Percentiles rank a stretch among this genome's conserved stretches.
These are phyloP conservation scores for Protomyces inouyei DNA, from an alignment of 1,139 yeast genomes.

Conservation along the genomic window DNA sequence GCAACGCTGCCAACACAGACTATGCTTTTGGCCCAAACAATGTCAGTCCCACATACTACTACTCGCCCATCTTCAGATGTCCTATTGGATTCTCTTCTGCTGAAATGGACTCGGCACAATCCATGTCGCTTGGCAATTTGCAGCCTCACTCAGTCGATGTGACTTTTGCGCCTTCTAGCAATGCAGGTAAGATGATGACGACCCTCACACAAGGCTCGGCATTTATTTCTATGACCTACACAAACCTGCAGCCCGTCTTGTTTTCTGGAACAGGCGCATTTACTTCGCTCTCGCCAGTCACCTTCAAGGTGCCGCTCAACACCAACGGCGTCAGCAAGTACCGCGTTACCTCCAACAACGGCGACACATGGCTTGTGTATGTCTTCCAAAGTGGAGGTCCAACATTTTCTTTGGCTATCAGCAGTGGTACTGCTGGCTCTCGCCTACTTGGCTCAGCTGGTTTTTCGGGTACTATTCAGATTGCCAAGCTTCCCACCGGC, in stretches of 20 bases:
- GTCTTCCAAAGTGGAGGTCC: constrained; percentile 40
- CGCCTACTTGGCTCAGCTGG: constrained; percentile 45
- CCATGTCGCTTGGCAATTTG: constrained; percentile 46
- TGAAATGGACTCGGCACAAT: constrained; percentile 43
- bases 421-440: constrained; percentile 34
- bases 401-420: constrained; percentile 31
- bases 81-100: constrained; percentile 56
- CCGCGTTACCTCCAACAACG: constrained; percentile 39
- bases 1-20: constrained; percentile 50
- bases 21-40: constrained; percentile 39
- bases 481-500: constrained; percentile 51
- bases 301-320: constrained; percentile 37
- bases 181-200: constrained; percentile 35
- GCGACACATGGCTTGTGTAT: constrained; percentile 56
- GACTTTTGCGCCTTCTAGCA: constrained; percentile 43
- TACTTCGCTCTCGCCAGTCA: constrained; percentile 45
- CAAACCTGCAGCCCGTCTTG: constrained; percentile 51
- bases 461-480: constrained; percentile 57
- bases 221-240: constrained; percentile 61
- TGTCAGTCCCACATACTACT: constrained; percentile 45
- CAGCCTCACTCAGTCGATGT: constrained; percentile 55
- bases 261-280: constrained; percentile 50
- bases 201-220: constrained; percentile 74
- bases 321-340: constrained; percentile 50
- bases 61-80: constrained; percentile 53